Evolutionary conservation across 129 eudicot genomes (phyloP).

Genomic region (Artemisia annua): DNA sequence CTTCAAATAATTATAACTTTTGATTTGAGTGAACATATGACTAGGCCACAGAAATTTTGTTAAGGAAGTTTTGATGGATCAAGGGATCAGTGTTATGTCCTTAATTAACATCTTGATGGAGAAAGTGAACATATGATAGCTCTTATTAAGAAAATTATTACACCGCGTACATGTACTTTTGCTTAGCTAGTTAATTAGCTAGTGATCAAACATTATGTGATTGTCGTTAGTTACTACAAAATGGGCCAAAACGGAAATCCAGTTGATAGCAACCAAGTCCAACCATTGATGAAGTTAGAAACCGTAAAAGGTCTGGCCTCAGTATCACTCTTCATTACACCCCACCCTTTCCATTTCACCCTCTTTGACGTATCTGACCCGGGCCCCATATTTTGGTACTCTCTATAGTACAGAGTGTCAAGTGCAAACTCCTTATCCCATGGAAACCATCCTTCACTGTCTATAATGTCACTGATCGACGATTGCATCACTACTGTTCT

Average conservation of each 20-base stretch:
- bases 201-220: too few species aligned
- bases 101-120: too few species aligned
- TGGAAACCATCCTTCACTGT: slow-evolving; percentile 53
- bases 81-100: too few species aligned
- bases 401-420: slow-evolving; percentile 51
- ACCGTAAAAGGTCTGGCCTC: slow-evolving; percentile 48
- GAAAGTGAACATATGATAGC: too few species aligned
- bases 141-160: too few species aligned
- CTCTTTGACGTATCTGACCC: slow-evolving; percentile 50
- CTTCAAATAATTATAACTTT: too few species aligned
- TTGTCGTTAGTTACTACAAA: background rate
- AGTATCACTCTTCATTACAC: slow-evolving; percentile 29
- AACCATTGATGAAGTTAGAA: slow-evolving; percentile 39
- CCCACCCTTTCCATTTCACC: slow-evolving; percentile 63
- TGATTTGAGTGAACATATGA: too few species aligned
- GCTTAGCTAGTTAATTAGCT: too few species aligned
- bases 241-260: slow-evolving; percentile 31
- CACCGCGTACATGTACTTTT: too few species aligned
- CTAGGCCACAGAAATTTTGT: too few species aligned
- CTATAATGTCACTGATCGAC: slow-evolving; percentile 37
- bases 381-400: slow-evolving; percentile 51
- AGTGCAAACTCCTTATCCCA: slow-evolving; percentile 54
- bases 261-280: slow-evolving; percentile 44
- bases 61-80: too few species aligned
- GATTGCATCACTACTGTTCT: slow-evolving; percentile 52